phyloP scores from a whole-genome alignment of 306 rosid genomes.

The Glycyrrhiza uralensis region DNA sequence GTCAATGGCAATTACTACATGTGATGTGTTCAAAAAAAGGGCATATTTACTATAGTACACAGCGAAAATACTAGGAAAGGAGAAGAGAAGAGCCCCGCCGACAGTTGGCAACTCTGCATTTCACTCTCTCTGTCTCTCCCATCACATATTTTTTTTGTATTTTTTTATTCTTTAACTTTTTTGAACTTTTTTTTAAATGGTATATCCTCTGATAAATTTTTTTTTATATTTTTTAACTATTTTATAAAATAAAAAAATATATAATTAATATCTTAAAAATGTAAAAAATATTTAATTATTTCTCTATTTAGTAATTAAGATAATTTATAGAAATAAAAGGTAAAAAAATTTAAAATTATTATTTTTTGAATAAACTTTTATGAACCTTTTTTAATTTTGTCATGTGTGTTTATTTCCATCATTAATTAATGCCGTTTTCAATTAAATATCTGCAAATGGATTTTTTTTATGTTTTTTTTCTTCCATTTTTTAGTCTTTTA shows the following conservation, averaged over 20 bases:
- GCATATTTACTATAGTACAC: constrained; percentile 26
- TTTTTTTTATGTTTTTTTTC: not conserved
- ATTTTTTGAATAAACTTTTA: not conserved
- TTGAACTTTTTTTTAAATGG: too few relatives aligned
- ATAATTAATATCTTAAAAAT: too few relatives aligned
- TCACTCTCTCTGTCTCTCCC: not conserved
- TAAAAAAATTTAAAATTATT: too few relatives aligned
- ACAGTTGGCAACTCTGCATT: constrained; percentile 36
- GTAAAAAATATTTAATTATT: too few relatives aligned
- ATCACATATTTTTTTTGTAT: not conserved
- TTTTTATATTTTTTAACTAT: too few relatives aligned
- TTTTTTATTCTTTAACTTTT: not conserved
- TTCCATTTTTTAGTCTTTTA: not conserved
- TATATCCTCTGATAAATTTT: too few relatives aligned
- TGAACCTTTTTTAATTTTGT: not conserved
- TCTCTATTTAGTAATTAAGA: too few relatives aligned
- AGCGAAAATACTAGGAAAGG: constrained; percentile 22
- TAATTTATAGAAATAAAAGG: too few relatives aligned
- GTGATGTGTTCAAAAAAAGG: constrained; percentile 23
- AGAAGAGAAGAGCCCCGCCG: constrained; percentile 11
- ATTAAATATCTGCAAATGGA: not conserved
- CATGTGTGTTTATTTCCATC: constrained; percentile 13
- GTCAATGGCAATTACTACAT: not conserved
- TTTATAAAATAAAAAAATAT: too few relatives aligned
- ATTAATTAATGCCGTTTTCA: not conserved